phyloP scores from a whole-genome alignment of 495 filamentous ascomycete species.

The Tuber indicum region DNA sequence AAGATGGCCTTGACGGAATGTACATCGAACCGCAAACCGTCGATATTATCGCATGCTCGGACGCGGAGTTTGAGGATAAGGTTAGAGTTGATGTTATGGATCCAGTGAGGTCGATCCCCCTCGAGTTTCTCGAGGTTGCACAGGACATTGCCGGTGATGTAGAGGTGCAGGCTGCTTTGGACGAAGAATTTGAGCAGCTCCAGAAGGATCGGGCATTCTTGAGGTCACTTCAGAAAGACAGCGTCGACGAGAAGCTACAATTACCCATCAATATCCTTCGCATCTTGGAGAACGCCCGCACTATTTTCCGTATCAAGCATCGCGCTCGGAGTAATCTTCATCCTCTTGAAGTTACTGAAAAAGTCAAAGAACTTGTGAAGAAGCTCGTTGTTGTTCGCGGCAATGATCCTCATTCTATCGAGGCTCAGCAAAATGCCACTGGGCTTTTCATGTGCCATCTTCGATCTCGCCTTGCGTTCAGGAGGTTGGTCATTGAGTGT shows the following conservation, averaged over 20 bases:
- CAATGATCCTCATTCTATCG: constrained; percentile 67
- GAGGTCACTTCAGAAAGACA: constrained; percentile 49
- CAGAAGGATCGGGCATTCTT: constrained; percentile 66
- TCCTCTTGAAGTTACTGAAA: constrained; percentile 79
- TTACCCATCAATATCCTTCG: constrained; percentile 85
- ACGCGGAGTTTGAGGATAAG: constrained; percentile 63
- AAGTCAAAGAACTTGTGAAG: constrained; percentile 67
- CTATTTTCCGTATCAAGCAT: constrained; percentile 83
- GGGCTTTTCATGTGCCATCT: constrained; percentile 85
- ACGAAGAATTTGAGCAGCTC: constrained; percentile 81
- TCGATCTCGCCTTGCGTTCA: constrained; percentile 84
- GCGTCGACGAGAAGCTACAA: constrained; percentile 72
- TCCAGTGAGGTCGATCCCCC: constrained; percentile 52
- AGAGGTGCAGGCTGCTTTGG: constrained; percentile 72
- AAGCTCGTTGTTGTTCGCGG: constrained; percentile 78
- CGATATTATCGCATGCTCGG: constrained; percentile 71
- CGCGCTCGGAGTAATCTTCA: constrained; percentile 78
- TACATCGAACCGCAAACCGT: constrained; percentile 86
- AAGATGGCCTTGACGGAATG: constrained; percentile 88
- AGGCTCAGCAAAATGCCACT: constrained; percentile 83
- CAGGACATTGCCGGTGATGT: constrained; percentile 81
- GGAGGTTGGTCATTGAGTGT: constrained; percentile 74
- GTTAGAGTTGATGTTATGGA: constrained; percentile 97
- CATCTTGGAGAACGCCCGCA: constrained; percentile 81
- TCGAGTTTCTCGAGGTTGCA: constrained; percentile 76